Base-by-base conservation (phyloP, 768 basidiomycete genomes). In the Psilocybe cyanescens region DNA sequence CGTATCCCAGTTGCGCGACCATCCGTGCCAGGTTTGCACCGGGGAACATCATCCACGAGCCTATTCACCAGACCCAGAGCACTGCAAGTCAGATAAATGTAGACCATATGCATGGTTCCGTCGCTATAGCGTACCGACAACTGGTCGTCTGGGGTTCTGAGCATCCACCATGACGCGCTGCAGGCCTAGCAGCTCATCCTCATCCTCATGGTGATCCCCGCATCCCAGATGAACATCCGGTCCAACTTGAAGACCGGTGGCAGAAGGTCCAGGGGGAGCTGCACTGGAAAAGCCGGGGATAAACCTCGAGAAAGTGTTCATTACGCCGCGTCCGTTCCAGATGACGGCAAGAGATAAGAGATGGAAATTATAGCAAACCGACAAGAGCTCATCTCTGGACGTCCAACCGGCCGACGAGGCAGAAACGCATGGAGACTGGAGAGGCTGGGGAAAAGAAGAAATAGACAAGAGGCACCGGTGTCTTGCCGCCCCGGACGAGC, bases 41-140 rank as follows among this genome's bases (percentile, higher is more conserved):
- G 35, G 63, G 65, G 45, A 69, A 60, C 68, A 69, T 69, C 58
- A 67, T 66, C 65, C 65, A 69, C 28, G 65, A 69, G 7, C 68
- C 68, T 67, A 35, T 16, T 49, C 11, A 50, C 29, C 37, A 8
- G 8, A 53, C n/a, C 33, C 33, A 35, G 11, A 35, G 11, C 11
- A 35, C 11, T 11, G 6, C 41, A 44, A 44, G 41, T 44, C 41
- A 44, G 41, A 44, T 14, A 12, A 3, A 56, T 29, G 28, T n/a
- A 29, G 24, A 24, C 24, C 7, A 47, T 8, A 8, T 14, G 29
- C 3, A 30, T 12, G 52, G 31, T 35, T 39, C 2, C n/a, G 14
- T 53, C 35, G 29, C 30, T 14, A 47, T n/a, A 29, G 59, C 64
- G 17, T 41, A 67, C 68, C 68, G 46, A 69, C 50, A 29, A 67